A percentile compares a stretch with the other conserved stretches of the same genome.
Conservation (phyloP, 495 filamentous ascomycete genomes). For the Sabuloglossum arenarium region DNA sequence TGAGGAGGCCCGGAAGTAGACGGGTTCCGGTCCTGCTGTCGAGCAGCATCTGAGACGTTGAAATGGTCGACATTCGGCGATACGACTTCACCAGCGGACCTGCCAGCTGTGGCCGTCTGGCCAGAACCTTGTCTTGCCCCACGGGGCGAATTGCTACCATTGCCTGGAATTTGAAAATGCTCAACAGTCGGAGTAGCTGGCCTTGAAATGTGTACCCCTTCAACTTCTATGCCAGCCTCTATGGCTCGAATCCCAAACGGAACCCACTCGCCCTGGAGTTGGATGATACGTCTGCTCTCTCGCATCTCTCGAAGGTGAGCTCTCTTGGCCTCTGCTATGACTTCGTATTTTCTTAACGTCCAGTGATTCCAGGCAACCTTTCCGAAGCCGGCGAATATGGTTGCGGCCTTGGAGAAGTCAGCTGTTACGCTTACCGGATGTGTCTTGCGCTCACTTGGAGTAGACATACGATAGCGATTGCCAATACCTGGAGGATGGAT, state of each 20-base stretch:
- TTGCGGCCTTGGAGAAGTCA: neutral
- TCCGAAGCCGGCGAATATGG: neutral
- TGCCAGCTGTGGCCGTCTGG: slow-evolving; percentile 3
- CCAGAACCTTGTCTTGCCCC: slow-evolving; percentile 7
- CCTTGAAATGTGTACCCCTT: slow-evolving; percentile 74
- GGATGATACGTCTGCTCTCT: slow-evolving; percentile 20
- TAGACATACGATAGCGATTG: neutral
- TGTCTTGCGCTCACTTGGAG: neutral
- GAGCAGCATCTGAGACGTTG: slow-evolving; percentile 4
- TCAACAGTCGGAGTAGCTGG: slow-evolving; percentile 30
- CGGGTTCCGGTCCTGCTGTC: neutral
- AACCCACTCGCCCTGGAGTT: slow-evolving; percentile 34
- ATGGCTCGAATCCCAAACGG: slow-evolving; percentile 83
- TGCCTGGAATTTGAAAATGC: slow-evolving; percentile 11
- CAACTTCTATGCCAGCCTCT: slow-evolving; percentile 64
- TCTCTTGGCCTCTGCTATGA: slow-evolving; percentile 40
- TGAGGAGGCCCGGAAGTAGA: neutral
- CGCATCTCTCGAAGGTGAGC: slow-evolving; percentile 31
- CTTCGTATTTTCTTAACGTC: neutral
- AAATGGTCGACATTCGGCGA: neutral
- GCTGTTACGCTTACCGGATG: neutral
- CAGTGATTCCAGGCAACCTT: slow-evolving; percentile 1
- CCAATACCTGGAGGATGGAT: neutral
- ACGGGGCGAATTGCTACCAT: neutral
- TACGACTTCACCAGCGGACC: slow-evolving; percentile 1